phyloP scores from a whole-genome alignment of 345 rosid species.

The Adansonia digitata region DNA sequence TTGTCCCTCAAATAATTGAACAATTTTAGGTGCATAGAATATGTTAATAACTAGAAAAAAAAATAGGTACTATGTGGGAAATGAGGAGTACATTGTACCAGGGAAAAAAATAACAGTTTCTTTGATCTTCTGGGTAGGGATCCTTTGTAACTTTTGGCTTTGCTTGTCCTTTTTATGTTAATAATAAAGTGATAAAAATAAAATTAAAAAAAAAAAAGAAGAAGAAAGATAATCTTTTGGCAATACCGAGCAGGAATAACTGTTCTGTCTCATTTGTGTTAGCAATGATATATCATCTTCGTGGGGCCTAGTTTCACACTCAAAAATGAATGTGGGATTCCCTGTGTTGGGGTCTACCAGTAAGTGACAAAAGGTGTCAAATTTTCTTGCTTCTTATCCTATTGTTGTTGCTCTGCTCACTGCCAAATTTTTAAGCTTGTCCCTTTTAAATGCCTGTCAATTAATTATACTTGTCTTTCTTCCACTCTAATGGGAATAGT shows the following conservation, averaged over 20 bases:
- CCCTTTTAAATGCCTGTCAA: background rate
- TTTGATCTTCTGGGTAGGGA: background rate
- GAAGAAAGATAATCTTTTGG: background rate
- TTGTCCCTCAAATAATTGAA: background rate
- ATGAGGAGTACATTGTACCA: background rate
- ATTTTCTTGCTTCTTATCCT: background rate
- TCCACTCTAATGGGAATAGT: background rate
- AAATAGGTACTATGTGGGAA: background rate
- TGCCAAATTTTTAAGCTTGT: background rate
- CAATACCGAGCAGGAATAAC: background rate
- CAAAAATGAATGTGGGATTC: slow-evolving; percentile 13
- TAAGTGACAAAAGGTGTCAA: slow-evolving; percentile 4
- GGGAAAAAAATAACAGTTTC: background rate
- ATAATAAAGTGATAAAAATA: background rate
- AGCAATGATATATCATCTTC: slow-evolving; percentile 11
- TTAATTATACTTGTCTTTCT: background rate
- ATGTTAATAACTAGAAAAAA: background rate
- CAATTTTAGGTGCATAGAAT: background rate
- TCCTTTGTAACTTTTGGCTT: too few relatives aligned
- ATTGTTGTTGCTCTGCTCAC: background rate
- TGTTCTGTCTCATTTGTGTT: slow-evolving; percentile 5
- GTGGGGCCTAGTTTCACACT: slow-evolving; percentile 10
- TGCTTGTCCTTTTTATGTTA: background rate
- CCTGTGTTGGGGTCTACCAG: slow-evolving; percentile 4
- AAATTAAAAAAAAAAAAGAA: background rate